phyloP scores from a whole-genome alignment of 148 eudicot genomes.

The Chenopodium suecicum region DNA sequence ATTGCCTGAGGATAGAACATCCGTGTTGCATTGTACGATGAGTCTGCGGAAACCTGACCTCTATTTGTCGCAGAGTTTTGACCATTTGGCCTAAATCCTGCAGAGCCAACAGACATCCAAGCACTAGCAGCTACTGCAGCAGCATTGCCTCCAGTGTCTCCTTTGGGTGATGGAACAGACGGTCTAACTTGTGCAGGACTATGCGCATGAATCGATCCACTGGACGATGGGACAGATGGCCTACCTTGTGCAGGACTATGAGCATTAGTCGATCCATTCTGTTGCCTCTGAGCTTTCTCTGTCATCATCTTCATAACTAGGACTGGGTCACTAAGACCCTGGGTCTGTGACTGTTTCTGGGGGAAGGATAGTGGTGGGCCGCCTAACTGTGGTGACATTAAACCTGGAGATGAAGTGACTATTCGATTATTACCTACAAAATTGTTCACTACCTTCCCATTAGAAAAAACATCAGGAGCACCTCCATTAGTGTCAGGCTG shows the following conservation, averaged over 20 bases:
- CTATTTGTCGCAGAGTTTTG: slow-evolving; percentile 39
- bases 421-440: slow-evolving; percentile 37
- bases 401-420: slow-evolving; percentile 30
- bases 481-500: slow-evolving; percentile 43
- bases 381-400: slow-evolving; percentile 25
- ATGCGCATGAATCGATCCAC: slow-evolving; percentile 26
- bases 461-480: slow-evolving; percentile 33
- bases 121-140: slow-evolving; percentile 73
- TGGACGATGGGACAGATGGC: slow-evolving; percentile 38
- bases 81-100: slow-evolving; percentile 47
- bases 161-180: slow-evolving; percentile 40
- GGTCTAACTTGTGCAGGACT: slow-evolving; percentile 31
- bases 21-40: slow-evolving; percentile 39
- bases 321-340: slow-evolving; percentile 83
- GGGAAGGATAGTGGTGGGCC: slow-evolving; percentile 33
- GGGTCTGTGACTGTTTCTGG: slow-evolving; percentile 40
- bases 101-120: slow-evolving; percentile 84
- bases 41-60: slow-evolving; percentile 52
- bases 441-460: slow-evolving; percentile 37
- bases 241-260: slow-evolving; percentile 26
- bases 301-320: slow-evolving; percentile 77
- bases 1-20: slow-evolving; percentile 53
- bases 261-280: slow-evolving; percentile 36
- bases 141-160: slow-evolving; percentile 54
- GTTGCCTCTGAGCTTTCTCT: slow-evolving; percentile 69